phyloP scores from a whole-genome alignment of 441 rosid genomes.

The Rhodomyrtus psidioides region DNA sequence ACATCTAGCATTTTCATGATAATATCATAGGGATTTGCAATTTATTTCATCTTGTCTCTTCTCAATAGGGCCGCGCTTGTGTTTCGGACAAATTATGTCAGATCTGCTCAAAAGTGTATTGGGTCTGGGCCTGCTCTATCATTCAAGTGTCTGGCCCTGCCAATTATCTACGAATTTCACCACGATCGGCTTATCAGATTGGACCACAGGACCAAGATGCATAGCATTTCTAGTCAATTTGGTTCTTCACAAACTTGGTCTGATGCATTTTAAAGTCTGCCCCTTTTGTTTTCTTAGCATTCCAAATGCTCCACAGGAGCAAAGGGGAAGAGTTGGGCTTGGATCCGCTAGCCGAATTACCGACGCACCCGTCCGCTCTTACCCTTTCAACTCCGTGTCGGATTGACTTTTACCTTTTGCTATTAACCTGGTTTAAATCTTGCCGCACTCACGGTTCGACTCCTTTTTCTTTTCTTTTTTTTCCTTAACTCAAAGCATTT shows the following conservation, averaged over 20 bases:
- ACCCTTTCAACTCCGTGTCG: no score
- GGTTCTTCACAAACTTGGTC: background rate
- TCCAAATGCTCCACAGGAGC: background rate
- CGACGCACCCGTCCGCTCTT: background rate
- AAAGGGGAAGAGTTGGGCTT: background rate
- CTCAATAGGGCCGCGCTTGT: background rate
- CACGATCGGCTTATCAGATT: background rate
- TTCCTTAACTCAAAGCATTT: background rate
- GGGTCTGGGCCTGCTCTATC: background rate
- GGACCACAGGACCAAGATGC: background rate
- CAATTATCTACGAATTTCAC: background rate
- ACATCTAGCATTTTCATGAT: background rate
- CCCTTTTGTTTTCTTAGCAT: background rate
- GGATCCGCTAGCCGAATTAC: background rate
- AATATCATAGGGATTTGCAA: background rate
- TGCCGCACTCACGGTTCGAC: background rate
- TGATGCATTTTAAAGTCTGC: background rate
- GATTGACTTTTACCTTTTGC: no score
- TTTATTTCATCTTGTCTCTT: no score
- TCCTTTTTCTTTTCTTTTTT: background rate
- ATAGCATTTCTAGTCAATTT: background rate
- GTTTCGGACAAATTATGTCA: background rate
- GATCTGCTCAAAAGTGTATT: background rate
- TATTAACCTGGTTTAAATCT: background rate
- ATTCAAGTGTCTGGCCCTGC: background rate